A percentile compares a stretch with the other conserved stretches of the same genome.
Conservation (phyloP, 108 stramenopile genomes). For the Skeletonema potamos region DNA sequence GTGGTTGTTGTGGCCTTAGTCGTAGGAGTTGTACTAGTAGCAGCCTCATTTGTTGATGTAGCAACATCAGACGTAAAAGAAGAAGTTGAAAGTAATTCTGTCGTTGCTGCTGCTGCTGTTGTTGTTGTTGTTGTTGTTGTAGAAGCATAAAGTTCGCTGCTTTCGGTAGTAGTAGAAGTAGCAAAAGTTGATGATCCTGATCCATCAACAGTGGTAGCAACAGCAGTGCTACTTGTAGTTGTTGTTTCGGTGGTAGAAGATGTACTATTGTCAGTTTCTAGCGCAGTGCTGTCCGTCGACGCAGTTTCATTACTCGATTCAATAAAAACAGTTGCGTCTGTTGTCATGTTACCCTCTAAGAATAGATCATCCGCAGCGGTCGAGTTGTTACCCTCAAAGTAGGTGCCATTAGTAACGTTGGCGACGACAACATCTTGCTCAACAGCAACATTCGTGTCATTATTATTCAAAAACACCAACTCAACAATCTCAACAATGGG, state of each 20-base stretch:
- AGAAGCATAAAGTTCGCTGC: too few species aligned
- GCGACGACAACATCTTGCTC: too few species aligned
- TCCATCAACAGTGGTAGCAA: too few species aligned
- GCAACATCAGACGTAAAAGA: too few species aligned
- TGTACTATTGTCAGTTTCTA: background rate
- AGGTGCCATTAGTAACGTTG: background rate
- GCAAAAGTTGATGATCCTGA: too few species aligned
- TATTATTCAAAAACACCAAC: too few species aligned
- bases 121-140: too few species aligned
- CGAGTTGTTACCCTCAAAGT: background rate
- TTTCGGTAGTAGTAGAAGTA: too few species aligned
- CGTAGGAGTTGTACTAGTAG: background rate
- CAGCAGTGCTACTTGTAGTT: background rate
- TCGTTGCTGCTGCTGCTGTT: background rate
- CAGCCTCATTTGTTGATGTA: background rate
- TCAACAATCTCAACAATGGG: too few species aligned
- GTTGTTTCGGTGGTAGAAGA: background rate
- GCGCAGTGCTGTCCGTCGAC: background rate
- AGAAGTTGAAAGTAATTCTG: too few species aligned
- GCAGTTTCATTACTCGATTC: background rate
- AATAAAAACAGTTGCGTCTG: background rate
- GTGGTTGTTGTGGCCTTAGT: background rate
- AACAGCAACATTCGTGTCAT: too few species aligned
- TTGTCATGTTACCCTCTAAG: background rate
- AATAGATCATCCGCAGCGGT: background rate